Evolutionary conservation across 2,329 filamentous ascomycete genomes (phyloP), one percentile per base, ranked within the genome.

Genomic region (Fonsecaea nubica): DNA sequence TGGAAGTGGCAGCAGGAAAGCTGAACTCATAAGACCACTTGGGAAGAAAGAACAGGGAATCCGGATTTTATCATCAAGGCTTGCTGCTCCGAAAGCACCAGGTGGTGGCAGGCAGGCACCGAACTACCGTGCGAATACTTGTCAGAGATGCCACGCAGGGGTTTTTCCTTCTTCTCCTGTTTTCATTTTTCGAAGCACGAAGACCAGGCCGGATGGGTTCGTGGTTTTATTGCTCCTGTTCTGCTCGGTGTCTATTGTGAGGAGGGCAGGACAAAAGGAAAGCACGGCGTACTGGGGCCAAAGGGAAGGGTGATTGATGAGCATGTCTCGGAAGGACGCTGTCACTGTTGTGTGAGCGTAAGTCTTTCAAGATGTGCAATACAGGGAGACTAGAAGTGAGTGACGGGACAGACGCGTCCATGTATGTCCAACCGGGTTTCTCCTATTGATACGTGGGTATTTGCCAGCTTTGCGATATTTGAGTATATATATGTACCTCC

Each of bases 1-100:
- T 97, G 62, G 82, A 81, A 61, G 78, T 81, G 58, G 92, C 92
- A 7, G 69, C 62, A 7, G 48, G 33, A 9, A 67, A 63, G 62
- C 58, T 71, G 66, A 71, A 65, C 36, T 50, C 45, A 13, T 61
- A 35, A 36, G 42, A 36, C 35, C 13, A 53, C 2, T 9, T 32
- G 15, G 9, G 57, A 56, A 7, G 63, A 54, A 54, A 13, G n/a
- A 53, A 15, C 58, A 40, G 10, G 53, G 30, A 38, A 21, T 32
- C 32, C 38, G 54, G 33, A 30, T 25, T 25, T 25, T 25, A 56
- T 25, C 52, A 6, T 12, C 42, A 25, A 50, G 10, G 10, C 18
- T 7, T 21, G 21, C 40, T 40, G 54, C 40, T 57, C 54, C 21
- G 7, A 18, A 36, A 13, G 40, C 4, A 42, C 6, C 2, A 25